A percentile compares a stretch with the other conserved stretches of the same genome.
phyloP scores from a whole-genome alignment of 2,329 filamentous ascomycete species.

The Esteya vermicola region DNA sequence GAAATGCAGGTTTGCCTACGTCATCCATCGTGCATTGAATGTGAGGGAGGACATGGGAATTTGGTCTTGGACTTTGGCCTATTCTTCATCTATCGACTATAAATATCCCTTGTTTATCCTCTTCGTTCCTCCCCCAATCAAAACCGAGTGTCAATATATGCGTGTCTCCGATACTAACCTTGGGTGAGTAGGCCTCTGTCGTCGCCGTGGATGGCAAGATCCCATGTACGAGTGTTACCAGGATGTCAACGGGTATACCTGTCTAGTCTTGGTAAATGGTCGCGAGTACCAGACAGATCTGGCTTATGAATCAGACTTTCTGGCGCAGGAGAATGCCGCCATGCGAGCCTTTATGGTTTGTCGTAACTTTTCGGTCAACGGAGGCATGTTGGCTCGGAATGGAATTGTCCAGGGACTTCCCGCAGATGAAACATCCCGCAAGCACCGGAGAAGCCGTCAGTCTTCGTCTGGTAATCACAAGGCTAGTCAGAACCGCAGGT shows the following conservation, averaged over 20 bases:
- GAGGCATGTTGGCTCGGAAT: slow-evolving; percentile 69
- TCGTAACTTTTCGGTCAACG: slow-evolving; percentile 92
- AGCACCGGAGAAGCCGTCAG: slow-evolving; percentile 34
- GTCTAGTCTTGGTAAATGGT: slow-evolving; percentile 88
- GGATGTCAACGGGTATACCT: slow-evolving; percentile 64
- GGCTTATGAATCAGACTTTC: slow-evolving; percentile 63
- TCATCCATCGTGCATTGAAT: slow-evolving; percentile 8
- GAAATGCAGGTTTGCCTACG: slow-evolving; percentile 18
- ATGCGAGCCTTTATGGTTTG: slow-evolving; percentile 97
- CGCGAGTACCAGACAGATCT: slow-evolving; percentile 90
- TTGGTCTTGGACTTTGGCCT: not conserved
- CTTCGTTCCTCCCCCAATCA: too few species aligned
- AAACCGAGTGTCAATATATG: too few species aligned
- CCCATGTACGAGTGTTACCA: slow-evolving; percentile 76
- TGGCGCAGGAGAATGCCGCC: slow-evolving; percentile 85
- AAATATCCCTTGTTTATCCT: too few species aligned
- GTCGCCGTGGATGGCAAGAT: slow-evolving; percentile 85
- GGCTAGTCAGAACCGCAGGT: not conserved
- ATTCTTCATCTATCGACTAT: not conserved
- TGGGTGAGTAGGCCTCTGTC: slow-evolving; percentile 76
- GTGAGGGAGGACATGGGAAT: slow-evolving; percentile 2
- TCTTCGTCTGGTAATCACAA: slow-evolving; percentile 13
- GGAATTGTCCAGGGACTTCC: slow-evolving; percentile 54
- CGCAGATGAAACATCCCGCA: slow-evolving; percentile 34
- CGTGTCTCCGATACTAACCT: too few species aligned